phyloP scores from a whole-genome alignment of 2,329 filamentous ascomycete genomes.

The Botryotinia narcissicola region DNA sequence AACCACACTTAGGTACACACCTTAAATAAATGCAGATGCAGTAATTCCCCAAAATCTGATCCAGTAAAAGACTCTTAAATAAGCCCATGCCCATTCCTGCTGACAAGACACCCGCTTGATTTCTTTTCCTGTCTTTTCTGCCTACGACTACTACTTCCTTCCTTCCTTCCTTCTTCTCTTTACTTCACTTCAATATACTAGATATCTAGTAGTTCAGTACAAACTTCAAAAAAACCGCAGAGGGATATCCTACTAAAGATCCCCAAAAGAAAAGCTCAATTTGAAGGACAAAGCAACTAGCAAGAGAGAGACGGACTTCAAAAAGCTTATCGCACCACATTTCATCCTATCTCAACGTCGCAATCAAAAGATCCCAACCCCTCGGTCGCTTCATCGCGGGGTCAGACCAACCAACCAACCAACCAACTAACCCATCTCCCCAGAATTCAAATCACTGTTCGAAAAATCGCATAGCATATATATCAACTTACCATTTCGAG shows the following conservation, averaged over 20 bases:
- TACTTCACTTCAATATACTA: not conserved
- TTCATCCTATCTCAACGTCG: conserved; percentile 4
- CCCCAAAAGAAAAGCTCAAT: not conserved
- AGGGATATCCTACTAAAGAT: not conserved
- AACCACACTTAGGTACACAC: not conserved
- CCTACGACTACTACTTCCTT: not conserved
- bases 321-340: conserved; percentile 13
- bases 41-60: not conserved
- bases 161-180: not conserved
- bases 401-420: not conserved
- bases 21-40: not conserved
- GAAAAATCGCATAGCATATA: not conserved
- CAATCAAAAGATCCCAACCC: not conserved
- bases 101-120: conserved; percentile 26
- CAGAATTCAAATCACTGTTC: not conserved
- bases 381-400: conserved; percentile 14
- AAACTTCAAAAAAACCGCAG: too few species aligned
- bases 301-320: not conserved
- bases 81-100: conserved; percentile 34
- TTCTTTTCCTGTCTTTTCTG: not conserved
- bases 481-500: not conserved
- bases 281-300: not conserved
- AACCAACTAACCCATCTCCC: not conserved
- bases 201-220: not conserved
- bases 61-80: conserved; percentile 26